Base-by-base conservation (phyloP, 208 protist species). In the Crithidia sp. region DNA sequence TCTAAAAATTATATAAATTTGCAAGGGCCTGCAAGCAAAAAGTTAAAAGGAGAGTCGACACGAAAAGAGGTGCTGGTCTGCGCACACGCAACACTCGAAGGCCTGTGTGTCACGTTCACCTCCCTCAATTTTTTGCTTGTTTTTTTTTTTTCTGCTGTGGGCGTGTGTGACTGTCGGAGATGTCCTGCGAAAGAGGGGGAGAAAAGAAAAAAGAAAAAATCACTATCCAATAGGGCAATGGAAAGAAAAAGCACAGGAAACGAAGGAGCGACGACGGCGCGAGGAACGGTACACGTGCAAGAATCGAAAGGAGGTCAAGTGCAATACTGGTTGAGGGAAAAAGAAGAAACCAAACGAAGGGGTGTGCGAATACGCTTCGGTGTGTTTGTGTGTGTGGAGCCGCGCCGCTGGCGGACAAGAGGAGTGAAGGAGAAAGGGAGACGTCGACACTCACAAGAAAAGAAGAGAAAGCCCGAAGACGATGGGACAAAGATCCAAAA, bases 281-380 rank as follows among this genome's bases (percentile, higher is more conserved):
- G 16, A 61, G 59, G 37, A 57, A 37, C 47, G 64, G 67, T 61
- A 70, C 60, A 68, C 40, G 37, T 55, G 61, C 50, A 66, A 19
- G n/a, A 39, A 44, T n/a, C 5, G 41, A 40, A 40, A 59, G 40
- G 40, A 59, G 9, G 28, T 7, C 8, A 7, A 41, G 28, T 41
- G 19, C 5, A 36, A 4, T 41, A 28, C 28, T 28, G 28, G 28
- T 13, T 58, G 52, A 43, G 10, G 28, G 44, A 28, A 58, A 64
- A 36, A 54, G 50, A 62, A 76, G 39, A 8, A 49, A 71, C 2
- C 7, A 58, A 52, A 53, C 7, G 41, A 61, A 45, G 28, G 52
- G 54, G 2, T 28, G 28, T 28, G 28, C 28, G 28, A 28, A 28
- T 28, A 28, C 28, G 28, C 28, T 28, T 28, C 28, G 28, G 28